Evolutionary conservation across 768 basidiomycete species (phyloP), one percentile per base, ranked within the genome.

Genomic region (Pleurotus salmoneostramineus): DNA sequence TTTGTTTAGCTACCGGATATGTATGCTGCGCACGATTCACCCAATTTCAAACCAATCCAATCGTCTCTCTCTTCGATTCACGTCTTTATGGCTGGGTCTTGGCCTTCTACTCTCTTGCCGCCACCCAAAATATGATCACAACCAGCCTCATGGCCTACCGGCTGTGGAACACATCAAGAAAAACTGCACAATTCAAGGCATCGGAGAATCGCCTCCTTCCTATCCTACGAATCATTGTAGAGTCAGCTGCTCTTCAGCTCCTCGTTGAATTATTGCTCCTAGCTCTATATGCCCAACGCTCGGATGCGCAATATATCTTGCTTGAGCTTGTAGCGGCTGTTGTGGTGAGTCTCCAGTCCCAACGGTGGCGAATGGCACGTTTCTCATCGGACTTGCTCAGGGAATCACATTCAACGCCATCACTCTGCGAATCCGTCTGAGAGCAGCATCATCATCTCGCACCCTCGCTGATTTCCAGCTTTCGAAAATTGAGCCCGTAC

Each of bases 131-230:
- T 46, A 57, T 63, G 14, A 57, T 64, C 34, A 66, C 65, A 15
- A 66, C 65, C 0, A 49, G 58, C 11, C 48, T 66, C 0, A 66
- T 65, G 64, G 58, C 64, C 10, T 57, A 47, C n/a, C 58, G 64
- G 0, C 60, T 67, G 0, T 65, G 66, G 66, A 33, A 17, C 5
- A 57, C 33, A 0, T 58, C 63, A 10, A 31, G 21, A 6, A n/a
- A 60, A 17, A 58, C 64, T 0, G n/a, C 64, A 1, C 44, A 48
- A 27, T 60, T 56, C 34, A 57, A 56, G n/a, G n/a, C 48, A 1
- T 2, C 37, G 3, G 57, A 49, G n/a, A 35, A 60, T 11, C 55
- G 6, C 2, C 50, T 65, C 27, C n/a, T 63, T 4, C 61, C 59
- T 6, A 34, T 65, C 17, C 32, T 62, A 1, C 37, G 42, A 4